These are phyloP conservation scores for Leccinum uliginosum DNA, from an alignment of 768 basidiomycete genomes.

Conservation along the genomic window DNA sequence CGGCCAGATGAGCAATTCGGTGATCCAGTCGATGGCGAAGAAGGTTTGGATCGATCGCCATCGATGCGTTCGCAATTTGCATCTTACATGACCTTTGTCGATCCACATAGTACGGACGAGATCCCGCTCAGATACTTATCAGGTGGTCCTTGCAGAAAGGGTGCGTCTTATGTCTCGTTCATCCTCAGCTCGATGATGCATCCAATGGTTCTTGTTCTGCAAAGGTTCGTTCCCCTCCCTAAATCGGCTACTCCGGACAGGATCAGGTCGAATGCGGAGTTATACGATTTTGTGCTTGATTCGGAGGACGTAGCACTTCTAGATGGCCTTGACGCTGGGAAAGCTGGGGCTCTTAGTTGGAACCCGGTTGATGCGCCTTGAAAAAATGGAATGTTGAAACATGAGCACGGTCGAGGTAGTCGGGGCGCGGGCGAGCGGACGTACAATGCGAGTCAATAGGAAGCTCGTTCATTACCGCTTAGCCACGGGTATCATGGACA, in stretches of 20 bases:
- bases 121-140: slow-evolving; percentile 76
- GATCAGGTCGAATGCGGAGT: slow-evolving; percentile 65
- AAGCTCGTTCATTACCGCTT: not conserved
- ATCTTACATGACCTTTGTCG: not conserved
- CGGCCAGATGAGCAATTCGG: slow-evolving; percentile 49
- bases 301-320: slow-evolving; percentile 61
- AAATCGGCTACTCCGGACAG: slow-evolving; percentile 71
- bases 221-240: slow-evolving; percentile 75
- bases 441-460: not conserved
- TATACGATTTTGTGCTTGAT: slow-evolving; percentile 73
- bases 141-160: slow-evolving; percentile 89
- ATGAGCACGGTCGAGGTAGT: slow-evolving; percentile 5
- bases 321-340: slow-evolving; percentile 68
- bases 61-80: slow-evolving; percentile 7
- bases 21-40: slow-evolving; percentile 49
- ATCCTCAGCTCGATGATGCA: not conserved
- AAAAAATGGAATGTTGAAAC: slow-evolving; percentile 2
- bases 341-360: slow-evolving; percentile 75
- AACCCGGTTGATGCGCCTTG: slow-evolving; percentile 62
- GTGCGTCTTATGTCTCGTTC: slow-evolving; percentile 37
- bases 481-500: not conserved
- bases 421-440: not conserved
- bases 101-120: slow-evolving; percentile 45
- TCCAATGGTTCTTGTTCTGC: not conserved
- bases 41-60: slow-evolving; percentile 42